A percentile compares a stretch with the other conserved stretches of the same genome.
Evolutionary conservation across 2,329 filamentous ascomycete species (phyloP).

Genomic region (Ilyonectria destructans): DNA sequence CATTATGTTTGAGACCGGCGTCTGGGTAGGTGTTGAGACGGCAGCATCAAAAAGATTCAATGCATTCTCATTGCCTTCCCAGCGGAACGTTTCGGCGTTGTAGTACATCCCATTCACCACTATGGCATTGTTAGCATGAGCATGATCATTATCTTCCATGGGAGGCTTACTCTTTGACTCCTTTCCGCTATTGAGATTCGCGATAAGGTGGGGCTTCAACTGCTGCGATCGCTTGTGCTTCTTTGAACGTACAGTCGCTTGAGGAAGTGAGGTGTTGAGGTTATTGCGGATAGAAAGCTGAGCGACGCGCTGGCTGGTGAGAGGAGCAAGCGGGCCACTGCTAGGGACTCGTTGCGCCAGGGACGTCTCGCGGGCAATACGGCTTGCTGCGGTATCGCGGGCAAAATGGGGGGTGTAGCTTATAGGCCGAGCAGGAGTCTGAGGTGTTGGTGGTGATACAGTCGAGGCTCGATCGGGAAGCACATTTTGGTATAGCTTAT

Average conservation of each 20-base stretch:
- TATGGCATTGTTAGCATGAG: slow-evolving; percentile 59
- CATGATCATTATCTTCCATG: not conserved
- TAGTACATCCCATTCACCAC: slow-evolving; percentile 97
- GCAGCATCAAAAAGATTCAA: slow-evolving; percentile 83
- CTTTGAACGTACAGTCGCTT: slow-evolving; percentile 65
- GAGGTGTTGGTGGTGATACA: slow-evolving; percentile 68
- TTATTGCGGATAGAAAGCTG: slow-evolving; percentile 68
- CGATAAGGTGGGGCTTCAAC: slow-evolving; percentile 89
- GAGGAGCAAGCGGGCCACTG: slow-evolving; percentile 67
- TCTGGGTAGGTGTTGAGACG: slow-evolving; percentile 68
- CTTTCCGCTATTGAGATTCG: slow-evolving; percentile 82
- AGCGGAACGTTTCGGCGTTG: slow-evolving; percentile 87
- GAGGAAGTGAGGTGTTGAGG: slow-evolving; percentile 60
- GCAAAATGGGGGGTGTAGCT: slow-evolving; percentile 71
- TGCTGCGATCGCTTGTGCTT: slow-evolving; percentile 75
- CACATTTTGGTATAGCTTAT: slow-evolving; percentile 71
- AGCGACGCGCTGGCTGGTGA: slow-evolving; percentile 70
- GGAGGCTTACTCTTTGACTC: slow-evolving; percentile 82
- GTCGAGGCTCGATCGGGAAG: slow-evolving; percentile 69
- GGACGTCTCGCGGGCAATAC: slow-evolving; percentile 75
- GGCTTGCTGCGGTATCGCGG: slow-evolving; percentile 76
- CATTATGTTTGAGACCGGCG: slow-evolving; percentile 58
- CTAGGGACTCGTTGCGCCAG: slow-evolving; percentile 73
- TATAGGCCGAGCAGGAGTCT: slow-evolving; percentile 68
- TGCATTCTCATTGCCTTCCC: slow-evolving; percentile 97